phyloP scores from a whole-genome alignment of 768 basidiomycete species.

The Leccinum variicolor region DNA sequence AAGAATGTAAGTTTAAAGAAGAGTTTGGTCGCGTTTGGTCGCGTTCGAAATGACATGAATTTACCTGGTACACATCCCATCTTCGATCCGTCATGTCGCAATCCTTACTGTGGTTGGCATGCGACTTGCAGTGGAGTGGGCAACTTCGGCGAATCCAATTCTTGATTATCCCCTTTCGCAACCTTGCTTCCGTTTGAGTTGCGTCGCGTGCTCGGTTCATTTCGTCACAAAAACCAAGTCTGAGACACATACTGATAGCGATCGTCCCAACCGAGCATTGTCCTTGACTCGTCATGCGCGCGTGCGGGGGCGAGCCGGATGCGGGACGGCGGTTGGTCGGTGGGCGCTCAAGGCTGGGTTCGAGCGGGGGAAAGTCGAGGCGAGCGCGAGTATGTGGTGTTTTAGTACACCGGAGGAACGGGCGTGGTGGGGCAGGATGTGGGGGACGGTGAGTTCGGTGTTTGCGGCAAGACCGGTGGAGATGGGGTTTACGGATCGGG shows the following conservation, averaged over 20 bases:
- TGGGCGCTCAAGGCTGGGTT: constrained; percentile 26
- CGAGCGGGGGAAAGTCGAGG: constrained; percentile 22
- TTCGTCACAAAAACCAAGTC: constrained; percentile 22
- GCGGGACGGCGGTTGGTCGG: too few species aligned
- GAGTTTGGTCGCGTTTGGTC: too few species aligned
- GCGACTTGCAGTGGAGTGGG: not conserved
- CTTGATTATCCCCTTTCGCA: not conserved
- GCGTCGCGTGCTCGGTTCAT: constrained; percentile 14
- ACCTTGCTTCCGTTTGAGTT: constrained; percentile 6
- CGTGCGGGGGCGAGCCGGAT: too few species aligned
- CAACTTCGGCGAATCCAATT: not conserved
- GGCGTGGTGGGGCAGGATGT: constrained; percentile 36
- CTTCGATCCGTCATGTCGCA: too few species aligned
- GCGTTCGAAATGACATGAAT: too few species aligned
- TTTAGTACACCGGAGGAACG: constrained; percentile 35
- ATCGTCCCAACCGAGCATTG: constrained; percentile 14
- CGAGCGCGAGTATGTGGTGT: constrained; percentile 35
- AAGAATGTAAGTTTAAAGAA: too few species aligned
- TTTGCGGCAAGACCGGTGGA: constrained; percentile 32
- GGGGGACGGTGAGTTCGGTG: constrained; percentile 35
- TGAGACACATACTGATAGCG: constrained; percentile 21
- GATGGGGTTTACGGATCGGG: constrained; percentile 19
- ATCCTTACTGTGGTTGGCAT: not conserved
- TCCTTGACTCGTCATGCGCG: not conserved
- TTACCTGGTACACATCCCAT: too few species aligned